Conservation (phyloP, 2,329 filamentous ascomycete genomes). For the Alternaria longipes region DNA sequence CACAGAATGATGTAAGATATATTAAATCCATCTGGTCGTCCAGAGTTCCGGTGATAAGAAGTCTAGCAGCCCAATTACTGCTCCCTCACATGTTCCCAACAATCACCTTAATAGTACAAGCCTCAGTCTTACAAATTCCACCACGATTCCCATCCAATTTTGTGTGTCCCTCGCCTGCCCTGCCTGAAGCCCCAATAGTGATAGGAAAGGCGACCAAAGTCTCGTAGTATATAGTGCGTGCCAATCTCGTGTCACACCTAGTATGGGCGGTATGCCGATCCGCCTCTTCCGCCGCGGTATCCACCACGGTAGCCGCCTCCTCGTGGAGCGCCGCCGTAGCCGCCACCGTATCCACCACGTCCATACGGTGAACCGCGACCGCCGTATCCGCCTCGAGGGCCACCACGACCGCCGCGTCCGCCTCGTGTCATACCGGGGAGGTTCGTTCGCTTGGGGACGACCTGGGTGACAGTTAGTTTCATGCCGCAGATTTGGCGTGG, state of each 20-base stretch:
- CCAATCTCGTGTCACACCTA: constrained; percentile 8
- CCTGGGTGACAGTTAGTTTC: constrained; percentile 57
- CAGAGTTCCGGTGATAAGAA: constrained; percentile 3
- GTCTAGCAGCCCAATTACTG: constrained; percentile 1
- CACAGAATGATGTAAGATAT: constrained; percentile 5
- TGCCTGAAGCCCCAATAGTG: background rate
- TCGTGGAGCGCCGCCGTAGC: constrained; percentile 46
- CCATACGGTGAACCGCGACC: constrained; percentile 63
- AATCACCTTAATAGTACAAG: constrained; percentile 16
- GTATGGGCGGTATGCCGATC: constrained; percentile 32
- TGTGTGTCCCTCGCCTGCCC: constrained; percentile 3
- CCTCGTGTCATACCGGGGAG: constrained; percentile 92
- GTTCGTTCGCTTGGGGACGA: constrained; percentile 94
- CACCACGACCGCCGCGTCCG: constrained; percentile 68
- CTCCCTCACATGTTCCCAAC: constrained; percentile 5
- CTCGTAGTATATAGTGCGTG: background rate
- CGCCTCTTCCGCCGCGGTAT: constrained; percentile 45
- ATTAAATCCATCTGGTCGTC: constrained; percentile 12
- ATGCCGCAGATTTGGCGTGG: constrained; percentile 9
- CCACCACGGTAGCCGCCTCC: constrained; percentile 55
- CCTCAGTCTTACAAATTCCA: constrained; percentile 9
- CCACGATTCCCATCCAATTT: constrained; percentile 20
- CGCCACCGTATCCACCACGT: constrained; percentile 41
- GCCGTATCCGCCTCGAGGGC: constrained; percentile 55
- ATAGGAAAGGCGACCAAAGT: constrained; percentile 9